These are phyloP conservation scores for Trichophyton mentagrophytes DNA, from an alignment of 2,329 filamentous ascomycete genomes.

Conservation along the genomic window DNA sequence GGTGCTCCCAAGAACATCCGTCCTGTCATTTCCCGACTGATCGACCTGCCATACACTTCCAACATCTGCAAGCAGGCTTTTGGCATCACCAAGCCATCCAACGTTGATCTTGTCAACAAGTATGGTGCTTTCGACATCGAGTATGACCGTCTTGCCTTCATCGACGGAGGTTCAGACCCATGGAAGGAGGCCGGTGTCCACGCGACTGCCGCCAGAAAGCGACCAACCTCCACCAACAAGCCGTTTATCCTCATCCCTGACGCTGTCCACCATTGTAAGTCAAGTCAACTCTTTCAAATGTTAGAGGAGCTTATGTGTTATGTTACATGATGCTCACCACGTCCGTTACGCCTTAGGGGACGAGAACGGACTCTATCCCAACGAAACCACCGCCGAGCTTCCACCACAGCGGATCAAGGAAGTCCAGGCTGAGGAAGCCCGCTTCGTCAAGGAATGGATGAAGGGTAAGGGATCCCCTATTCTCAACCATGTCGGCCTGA, in stretches of 20 bases:
- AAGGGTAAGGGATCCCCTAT: constrained; percentile 17
- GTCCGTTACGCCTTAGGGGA: constrained; percentile 24
- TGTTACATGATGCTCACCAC: constrained; percentile 18
- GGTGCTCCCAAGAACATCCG: constrained; percentile 51
- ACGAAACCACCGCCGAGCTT: constrained; percentile 37
- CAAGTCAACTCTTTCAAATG: constrained; percentile 47
- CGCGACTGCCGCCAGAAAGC: constrained; percentile 45
- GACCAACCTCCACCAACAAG: constrained; percentile 49
- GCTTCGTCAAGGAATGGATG: constrained; percentile 41
- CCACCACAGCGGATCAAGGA: constrained; percentile 37
- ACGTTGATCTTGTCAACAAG: constrained; percentile 58
- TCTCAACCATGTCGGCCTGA: not conserved
- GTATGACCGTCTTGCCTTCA: constrained; percentile 61
- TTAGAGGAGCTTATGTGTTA: too few species aligned
- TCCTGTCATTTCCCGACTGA: constrained; percentile 58
- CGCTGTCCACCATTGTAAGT: constrained; percentile 75
- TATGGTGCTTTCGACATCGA: constrained; percentile 61
- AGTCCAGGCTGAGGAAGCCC: constrained; percentile 34
- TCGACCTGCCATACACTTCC: constrained; percentile 51
- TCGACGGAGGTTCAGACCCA: constrained; percentile 68
- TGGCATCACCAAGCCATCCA: constrained; percentile 51
- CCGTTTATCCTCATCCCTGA: constrained; percentile 60
- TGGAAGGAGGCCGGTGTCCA: constrained; percentile 67
- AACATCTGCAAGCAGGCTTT: constrained; percentile 55
- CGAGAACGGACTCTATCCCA: constrained; percentile 39